Base-by-base conservation (phyloP, 805 yeast genomes). In the Kazachstania africana region DNA sequence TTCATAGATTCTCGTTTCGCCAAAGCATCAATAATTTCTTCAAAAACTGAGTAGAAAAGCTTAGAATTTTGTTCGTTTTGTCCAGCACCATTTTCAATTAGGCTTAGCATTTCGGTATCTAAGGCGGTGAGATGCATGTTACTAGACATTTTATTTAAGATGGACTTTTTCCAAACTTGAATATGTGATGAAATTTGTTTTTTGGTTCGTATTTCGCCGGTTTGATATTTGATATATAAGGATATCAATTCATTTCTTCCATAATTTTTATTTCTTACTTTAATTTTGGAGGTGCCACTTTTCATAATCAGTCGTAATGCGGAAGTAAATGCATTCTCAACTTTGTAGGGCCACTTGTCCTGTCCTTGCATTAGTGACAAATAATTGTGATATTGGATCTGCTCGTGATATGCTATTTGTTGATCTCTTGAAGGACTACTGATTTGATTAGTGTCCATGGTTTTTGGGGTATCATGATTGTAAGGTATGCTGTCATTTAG, bases 221-320 rank as follows among this genome's bases (percentile, higher is more conserved):
- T 83, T 44, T 75, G 73, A 34, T 74, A 73, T 33, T 68, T 56
- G 34, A 88, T 83, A 50, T 74, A 88, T 50, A 85, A 87, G 6
- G 94, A 77, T 33, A 88, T 84, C 36, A 88, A 66, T 62, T 91
- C 97, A 57, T 91, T 91, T 38, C 98, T 67, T n/a, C 98, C 98
- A 50, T 94, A 81, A 8, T 83, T 76, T 36, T 82, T 70, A 19
- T 93, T 94, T 36, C 76, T 72, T 32, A 88, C 72, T 45, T 83
- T 80, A 44, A 88, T 81, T 53, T 87, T 88, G 37, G 79, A 71
- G 21, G 88, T 65, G 1, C 96, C 95, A 39, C 79, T 82, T 43
- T 85, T 83, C 18, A 96, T 95, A 30, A 91, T 87, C 34, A 83
- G 68, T 28, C 68, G 62, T 24, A 88, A 58, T 0, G 94, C 94